Conservation (phyloP, 352 stramenopile genomes). For the Phytopythium helicoides region DNA sequence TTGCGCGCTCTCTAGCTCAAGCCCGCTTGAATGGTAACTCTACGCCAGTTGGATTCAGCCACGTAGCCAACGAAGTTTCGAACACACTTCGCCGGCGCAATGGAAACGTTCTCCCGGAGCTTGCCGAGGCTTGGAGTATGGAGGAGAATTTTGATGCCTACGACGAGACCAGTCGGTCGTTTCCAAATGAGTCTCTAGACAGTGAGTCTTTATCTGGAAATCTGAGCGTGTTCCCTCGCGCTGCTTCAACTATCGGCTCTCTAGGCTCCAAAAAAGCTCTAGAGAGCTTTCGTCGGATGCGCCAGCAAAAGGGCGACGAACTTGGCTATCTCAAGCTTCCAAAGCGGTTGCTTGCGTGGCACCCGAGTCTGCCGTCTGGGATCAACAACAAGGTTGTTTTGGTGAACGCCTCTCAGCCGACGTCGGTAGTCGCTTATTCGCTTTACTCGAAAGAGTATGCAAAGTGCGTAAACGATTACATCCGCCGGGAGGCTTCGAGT, state of each 20-base stretch:
- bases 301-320: slow-evolving; percentile 56
- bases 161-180: slow-evolving; percentile 63
- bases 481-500: slow-evolving; percentile 35
- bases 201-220: slow-evolving; percentile 28
- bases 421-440: slow-evolving; percentile 84
- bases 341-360: slow-evolving; percentile 76
- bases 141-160: slow-evolving; percentile 65
- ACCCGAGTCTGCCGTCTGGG: slow-evolving; percentile 70
- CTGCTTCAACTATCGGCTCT: slow-evolving; percentile 64
- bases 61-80: slow-evolving; percentile 76
- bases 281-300: slow-evolving; percentile 59
- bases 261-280: slow-evolving; percentile 57
- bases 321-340: slow-evolving; percentile 76
- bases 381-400: slow-evolving; percentile 72
- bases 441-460: slow-evolving; percentile 83
- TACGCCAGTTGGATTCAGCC: slow-evolving; percentile 26
- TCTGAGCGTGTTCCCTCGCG: slow-evolving; percentile 25
- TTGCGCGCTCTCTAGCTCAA: slow-evolving; percentile 58
- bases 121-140: slow-evolving; percentile 58
- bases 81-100: slow-evolving; percentile 47
- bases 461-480: slow-evolving; percentile 69
- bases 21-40: neutral
- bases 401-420: slow-evolving; percentile 78
- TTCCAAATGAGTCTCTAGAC: slow-evolving; percentile 52
- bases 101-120: slow-evolving; percentile 25